phyloP scores from a whole-genome alignment of 495 filamentous ascomycete genomes.

The Hyaloscypha hepaticicola region DNA sequence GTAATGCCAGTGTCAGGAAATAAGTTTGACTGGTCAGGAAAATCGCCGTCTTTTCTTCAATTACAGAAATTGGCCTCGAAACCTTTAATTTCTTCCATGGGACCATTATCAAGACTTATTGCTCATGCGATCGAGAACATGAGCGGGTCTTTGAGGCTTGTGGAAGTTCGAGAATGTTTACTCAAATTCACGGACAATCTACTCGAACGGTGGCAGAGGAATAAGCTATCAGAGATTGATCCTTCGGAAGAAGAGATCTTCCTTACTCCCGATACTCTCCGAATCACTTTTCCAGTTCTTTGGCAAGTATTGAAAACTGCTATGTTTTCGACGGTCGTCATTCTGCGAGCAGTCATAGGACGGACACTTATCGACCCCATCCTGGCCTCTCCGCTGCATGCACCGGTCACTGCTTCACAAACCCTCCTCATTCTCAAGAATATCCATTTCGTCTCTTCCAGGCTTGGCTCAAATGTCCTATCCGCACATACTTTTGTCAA shows the following conservation, averaged over 20 bases:
- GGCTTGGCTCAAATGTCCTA: constrained; percentile 65
- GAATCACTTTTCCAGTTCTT: constrained; percentile 68
- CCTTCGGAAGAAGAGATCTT: constrained; percentile 67
- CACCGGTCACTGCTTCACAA: constrained; percentile 72
- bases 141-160: constrained; percentile 56
- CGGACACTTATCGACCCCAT: constrained; percentile 50
- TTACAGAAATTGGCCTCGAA: constrained; percentile 57
- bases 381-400: constrained; percentile 48
- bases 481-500: constrained; percentile 84
- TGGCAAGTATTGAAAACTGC: constrained; percentile 82
- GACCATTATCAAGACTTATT: constrained; percentile 73
- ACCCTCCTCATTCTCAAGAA: constrained; percentile 77
- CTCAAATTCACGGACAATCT: constrained; percentile 68
- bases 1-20: constrained; percentile 59
- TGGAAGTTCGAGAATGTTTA: constrained; percentile 69
- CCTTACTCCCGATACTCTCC: constrained; percentile 66
- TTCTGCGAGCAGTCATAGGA: constrained; percentile 70
- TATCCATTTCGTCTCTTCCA: constrained; percentile 83
- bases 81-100: constrained; percentile 76
- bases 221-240: constrained; percentile 82
- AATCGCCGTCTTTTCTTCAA: constrained; percentile 56
- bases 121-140: constrained; percentile 71
- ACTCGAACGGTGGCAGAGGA: constrained; percentile 78
- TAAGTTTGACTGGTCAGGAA: constrained; percentile 69
- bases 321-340: constrained; percentile 76